A percentile compares a stretch with the other conserved stretches of the same genome.
phyloP scores from a whole-genome alignment of 2,329 filamentous ascomycete species.

The Fusarium transvaalense region DNA sequence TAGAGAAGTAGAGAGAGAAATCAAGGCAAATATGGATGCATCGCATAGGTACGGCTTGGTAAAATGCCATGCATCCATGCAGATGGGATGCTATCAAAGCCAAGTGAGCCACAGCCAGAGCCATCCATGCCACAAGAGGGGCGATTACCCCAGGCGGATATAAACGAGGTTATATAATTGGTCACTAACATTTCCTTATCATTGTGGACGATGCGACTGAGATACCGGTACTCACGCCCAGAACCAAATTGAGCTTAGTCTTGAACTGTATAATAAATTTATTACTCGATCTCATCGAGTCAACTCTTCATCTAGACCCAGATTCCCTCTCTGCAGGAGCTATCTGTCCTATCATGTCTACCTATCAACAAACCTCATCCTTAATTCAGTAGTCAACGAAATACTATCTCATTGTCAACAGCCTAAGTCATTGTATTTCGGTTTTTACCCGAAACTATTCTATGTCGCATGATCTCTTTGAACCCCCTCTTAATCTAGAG shows the following conservation, averaged over 20 bases:
- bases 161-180: constrained; percentile 33
- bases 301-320: constrained; percentile 46
- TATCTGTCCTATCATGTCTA: constrained; percentile 36
- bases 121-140: constrained; percentile 33
- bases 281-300: constrained; percentile 63
- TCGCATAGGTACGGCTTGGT: constrained; percentile 16
- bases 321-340: constrained; percentile 11
- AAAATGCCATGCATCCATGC: constrained; percentile 29
- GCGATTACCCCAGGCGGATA: constrained; percentile 44
- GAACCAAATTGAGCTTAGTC: constrained; percentile 29
- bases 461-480: constrained; percentile 2
- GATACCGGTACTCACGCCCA: constrained; percentile 36
- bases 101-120: constrained; percentile 39
- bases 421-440: constrained; percentile 11
- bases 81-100: constrained; percentile 30
- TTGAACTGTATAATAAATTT: constrained; percentile 30
- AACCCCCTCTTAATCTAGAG: constrained; percentile 4
- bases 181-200: constrained; percentile 36
- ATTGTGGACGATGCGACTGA: constrained; percentile 25
- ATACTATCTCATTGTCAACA: constrained; percentile 22
- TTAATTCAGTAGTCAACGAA: constrained; percentile 21
- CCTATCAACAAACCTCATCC: constrained; percentile 17
- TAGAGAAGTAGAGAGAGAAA: background rate
- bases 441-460: constrained; percentile 23
- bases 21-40: background rate